Evolutionary conservation across 805 yeast species (phyloP).

Genomic region (Candida schatavii): DNA sequence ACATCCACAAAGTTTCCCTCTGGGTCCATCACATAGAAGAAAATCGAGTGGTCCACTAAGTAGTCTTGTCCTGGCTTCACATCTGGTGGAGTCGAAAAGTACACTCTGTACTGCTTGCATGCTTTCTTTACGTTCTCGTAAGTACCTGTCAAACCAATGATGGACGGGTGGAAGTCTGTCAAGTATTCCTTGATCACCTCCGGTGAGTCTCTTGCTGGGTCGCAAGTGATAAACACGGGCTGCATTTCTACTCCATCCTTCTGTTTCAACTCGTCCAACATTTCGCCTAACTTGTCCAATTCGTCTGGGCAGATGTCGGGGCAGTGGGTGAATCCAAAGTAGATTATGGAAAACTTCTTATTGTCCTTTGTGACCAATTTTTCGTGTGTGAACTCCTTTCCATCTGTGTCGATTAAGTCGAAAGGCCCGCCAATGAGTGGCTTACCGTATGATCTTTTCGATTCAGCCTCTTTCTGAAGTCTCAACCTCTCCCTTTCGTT

Average conservation of each 20-base stretch:
- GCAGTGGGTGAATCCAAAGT: slow-evolving; percentile 96
- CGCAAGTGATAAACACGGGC: slow-evolving; percentile 93
- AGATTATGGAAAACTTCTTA: slow-evolving; percentile 72
- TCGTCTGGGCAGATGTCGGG: slow-evolving; percentile 99
- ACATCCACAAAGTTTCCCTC: slow-evolving; percentile 96
- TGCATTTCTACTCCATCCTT: slow-evolving; percentile 59
- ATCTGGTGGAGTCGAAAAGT: slow-evolving; percentile 94
- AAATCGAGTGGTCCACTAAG: slow-evolving; percentile 94
- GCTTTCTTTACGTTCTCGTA: slow-evolving; percentile 79
- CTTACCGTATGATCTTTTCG: slow-evolving; percentile 84
- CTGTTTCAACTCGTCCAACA: slow-evolving; percentile 58
- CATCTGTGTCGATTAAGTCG: slow-evolving; percentile 65
- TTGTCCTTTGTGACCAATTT: slow-evolving; percentile 56
- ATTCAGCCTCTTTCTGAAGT: slow-evolving; percentile 75
- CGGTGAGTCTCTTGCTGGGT: slow-evolving; percentile 92
- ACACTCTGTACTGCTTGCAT: slow-evolving; percentile 90
- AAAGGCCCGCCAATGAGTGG: slow-evolving; percentile 94
- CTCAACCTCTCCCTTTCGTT: slow-evolving; percentile 74
- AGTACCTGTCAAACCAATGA: slow-evolving; percentile 88
- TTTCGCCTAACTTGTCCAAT: slow-evolving; percentile 82
- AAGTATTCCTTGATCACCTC: slow-evolving; percentile 80
- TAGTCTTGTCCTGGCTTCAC: slow-evolving; percentile 96
- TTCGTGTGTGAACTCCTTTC: slow-evolving; percentile 71
- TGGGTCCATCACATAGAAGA: slow-evolving; percentile 97
- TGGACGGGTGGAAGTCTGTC: slow-evolving; percentile 83